Evolutionary conservation across 2,329 filamentous ascomycete species (phyloP), one percentile per base, ranked within the genome.

Genomic region (Nemania abortiva): DNA sequence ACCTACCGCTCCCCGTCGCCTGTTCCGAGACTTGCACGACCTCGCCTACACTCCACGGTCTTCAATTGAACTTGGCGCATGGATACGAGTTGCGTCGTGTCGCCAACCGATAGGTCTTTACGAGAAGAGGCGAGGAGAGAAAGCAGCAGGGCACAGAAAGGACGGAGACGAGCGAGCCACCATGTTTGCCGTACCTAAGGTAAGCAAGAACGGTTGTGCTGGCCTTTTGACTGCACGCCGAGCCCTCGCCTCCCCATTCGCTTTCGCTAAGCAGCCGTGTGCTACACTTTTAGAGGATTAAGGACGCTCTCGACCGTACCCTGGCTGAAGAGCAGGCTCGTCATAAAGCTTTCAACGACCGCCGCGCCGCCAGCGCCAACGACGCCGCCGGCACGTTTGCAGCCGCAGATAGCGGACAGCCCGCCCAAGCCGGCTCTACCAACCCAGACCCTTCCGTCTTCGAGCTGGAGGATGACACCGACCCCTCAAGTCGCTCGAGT

Each of bases 311-410:
- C 79, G 93, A 97, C 79, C 90, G 90, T 76, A 91, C 91, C 76
- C 96, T 98, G 77, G 92, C 94, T 76, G 94, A 97, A 83, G 95
- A 98, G 82, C 93, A 97, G 82, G 92, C 93, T 66, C 91, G 93
- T 67, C 92, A 94, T 78, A 88, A 88, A 77, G 81, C 84, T 59
- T 74, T 82, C 49, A 76, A 84, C 71, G 79, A 84, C 5, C 83
- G 84, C 61, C 81, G 86, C 74, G 76, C 80, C 73, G 81, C 81
- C 66, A 75, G 82, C 75, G 76, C 47, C 27, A 77, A 76, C 27
- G 77, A 79, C 34, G 82, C 80, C 72, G 75, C 75, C 54, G 77
- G 77, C 47, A 80, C 81, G 2, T 74, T 80, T 3, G 76, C 77
- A 34, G 78, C 78, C 11, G 76, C 72, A 49, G 54, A 31, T 29